Conservation (phyloP, 2,329 filamentous ascomycete species). For the Aspergillus japonicus region DNA sequence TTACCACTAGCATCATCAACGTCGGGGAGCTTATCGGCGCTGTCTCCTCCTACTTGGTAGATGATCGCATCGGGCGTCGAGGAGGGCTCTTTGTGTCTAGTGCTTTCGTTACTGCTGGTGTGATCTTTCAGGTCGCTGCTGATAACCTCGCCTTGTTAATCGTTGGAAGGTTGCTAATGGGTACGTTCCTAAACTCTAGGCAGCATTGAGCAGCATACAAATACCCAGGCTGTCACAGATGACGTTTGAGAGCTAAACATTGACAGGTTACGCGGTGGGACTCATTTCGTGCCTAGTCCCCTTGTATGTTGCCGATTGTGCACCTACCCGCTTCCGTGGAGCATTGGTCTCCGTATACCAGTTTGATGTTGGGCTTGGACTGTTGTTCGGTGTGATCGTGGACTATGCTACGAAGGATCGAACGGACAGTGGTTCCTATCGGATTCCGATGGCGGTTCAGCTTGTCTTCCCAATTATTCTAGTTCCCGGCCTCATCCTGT, state of each 20-base stretch:
- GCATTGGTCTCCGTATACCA: constrained; percentile 2
- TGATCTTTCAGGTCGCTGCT: not conserved
- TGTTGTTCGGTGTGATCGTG: constrained; percentile 1
- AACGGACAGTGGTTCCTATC: constrained; percentile 1
- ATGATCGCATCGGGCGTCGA: not conserved
- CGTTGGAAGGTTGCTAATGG: not conserved
- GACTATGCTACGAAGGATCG: constrained; percentile 4
- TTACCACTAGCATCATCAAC: constrained; percentile 4
- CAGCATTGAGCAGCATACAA: not conserved
- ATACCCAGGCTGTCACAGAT: not conserved
- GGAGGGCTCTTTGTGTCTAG: constrained; percentile 1
- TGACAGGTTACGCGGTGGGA: not conserved
- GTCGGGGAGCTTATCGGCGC: constrained; percentile 3
- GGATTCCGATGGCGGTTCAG: constrained; percentile 3
- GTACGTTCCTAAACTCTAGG: not conserved
- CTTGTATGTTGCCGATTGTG: constrained; percentile 3
- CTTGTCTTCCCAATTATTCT: not conserved
- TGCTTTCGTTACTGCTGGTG: not conserved
- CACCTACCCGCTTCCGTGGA: constrained; percentile 1
- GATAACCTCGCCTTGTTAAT: not conserved
- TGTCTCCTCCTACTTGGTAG: constrained; percentile 1
- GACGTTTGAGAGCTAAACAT: not conserved
- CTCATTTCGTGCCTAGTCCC: not conserved
- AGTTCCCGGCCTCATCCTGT: constrained; percentile 5
- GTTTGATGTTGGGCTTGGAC: constrained; percentile 3